A percentile compares a stretch with the other conserved stretches of the same genome.
Evolutionary conservation across 305 asterid genomes (phyloP).

Genomic region (Solanum hybrid): DNA sequence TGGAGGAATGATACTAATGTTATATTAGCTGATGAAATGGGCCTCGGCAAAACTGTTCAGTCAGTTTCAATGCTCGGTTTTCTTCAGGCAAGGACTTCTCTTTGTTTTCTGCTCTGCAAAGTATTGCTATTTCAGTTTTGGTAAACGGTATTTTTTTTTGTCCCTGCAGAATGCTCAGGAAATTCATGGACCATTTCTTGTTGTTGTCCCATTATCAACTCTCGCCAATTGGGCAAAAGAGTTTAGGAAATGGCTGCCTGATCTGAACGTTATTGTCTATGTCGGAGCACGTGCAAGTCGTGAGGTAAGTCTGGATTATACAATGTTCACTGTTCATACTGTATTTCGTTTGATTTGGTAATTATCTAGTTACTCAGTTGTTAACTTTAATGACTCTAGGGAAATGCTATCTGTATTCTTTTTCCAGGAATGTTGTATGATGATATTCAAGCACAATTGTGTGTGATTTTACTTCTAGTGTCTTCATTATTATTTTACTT

Average conservation of each 20-base stretch:
- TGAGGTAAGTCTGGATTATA: slow-evolving; percentile 46
- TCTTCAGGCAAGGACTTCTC: slow-evolving; percentile 57
- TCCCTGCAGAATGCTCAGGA: slow-evolving; percentile 79
- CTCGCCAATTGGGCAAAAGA: slow-evolving; percentile 99
- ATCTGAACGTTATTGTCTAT: slow-evolving; percentile 80
- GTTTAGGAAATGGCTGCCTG: slow-evolving; percentile 93
- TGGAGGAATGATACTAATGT: slow-evolving; percentile 99
- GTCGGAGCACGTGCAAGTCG: slow-evolving; percentile 99
- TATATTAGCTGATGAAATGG: slow-evolving; percentile 99
- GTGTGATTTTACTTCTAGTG: not conserved
- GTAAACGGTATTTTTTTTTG: slow-evolving; percentile 9
- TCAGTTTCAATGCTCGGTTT: slow-evolving; percentile 99
- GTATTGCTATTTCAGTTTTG: slow-evolving; percentile 11
- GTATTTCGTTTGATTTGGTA: not conserved
- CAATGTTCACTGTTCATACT: not conserved
- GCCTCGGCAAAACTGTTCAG: slow-evolving; percentile 99
- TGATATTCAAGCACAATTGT: not conserved
- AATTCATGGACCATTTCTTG: slow-evolving; percentile 97
- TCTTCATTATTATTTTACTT: not conserved
- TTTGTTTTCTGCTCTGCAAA: slow-evolving; percentile 5
- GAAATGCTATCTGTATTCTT: not conserved
- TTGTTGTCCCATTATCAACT: slow-evolving; percentile 95
- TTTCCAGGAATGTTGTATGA: not conserved
- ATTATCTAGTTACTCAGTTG: not conserved
- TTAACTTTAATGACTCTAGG: not conserved